phyloP scores from a whole-genome alignment of 2,329 filamentous ascomycete genomes.

The Aspergillus luchuensis region DNA sequence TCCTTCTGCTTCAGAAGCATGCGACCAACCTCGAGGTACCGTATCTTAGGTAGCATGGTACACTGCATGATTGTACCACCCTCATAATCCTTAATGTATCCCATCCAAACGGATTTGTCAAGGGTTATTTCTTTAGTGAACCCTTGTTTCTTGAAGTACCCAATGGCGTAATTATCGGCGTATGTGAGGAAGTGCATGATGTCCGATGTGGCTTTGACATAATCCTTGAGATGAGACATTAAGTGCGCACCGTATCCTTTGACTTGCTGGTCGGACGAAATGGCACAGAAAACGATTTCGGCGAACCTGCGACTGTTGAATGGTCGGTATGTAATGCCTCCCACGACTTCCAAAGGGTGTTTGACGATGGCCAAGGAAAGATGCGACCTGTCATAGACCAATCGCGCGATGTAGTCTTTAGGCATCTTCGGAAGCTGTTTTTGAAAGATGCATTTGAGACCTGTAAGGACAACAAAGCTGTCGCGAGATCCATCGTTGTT shows the following conservation, averaged over 20 bases:
- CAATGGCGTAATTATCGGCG: conserved; percentile 97
- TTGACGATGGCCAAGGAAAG: conserved; percentile 97
- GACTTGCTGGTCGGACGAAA: conserved; percentile 96
- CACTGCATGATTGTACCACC: conserved; percentile 99
- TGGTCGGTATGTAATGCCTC: conserved; percentile 91
- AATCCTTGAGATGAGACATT: conserved; percentile 97
- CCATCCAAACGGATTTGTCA: conserved; percentile 92
- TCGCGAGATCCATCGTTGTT: conserved; percentile 92
- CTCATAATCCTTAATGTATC: conserved; percentile 99
- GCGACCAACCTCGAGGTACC: conserved; percentile 87
- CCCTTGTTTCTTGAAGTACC: conserved; percentile 98
- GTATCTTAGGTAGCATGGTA: conserved; percentile 90
- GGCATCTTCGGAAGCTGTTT: conserved; percentile 99
- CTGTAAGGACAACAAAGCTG: conserved; percentile 90
- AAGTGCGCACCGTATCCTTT: conserved; percentile 97
- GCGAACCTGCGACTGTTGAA: conserved; percentile 92
- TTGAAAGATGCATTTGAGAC: conserved; percentile 96
- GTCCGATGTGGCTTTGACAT: conserved; percentile 92
- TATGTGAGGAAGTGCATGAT: conserved; percentile 99
- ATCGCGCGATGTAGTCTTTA: conserved; percentile 95
- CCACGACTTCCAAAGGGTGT: conserved; percentile 89
- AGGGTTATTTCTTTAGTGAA: conserved; percentile 99
- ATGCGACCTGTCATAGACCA: conserved; percentile 97
- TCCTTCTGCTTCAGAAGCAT: conserved; percentile 99
- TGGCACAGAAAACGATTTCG: conserved; percentile 98